Evolutionary conservation across 2,329 filamentous ascomycete genomes (phyloP), one percentile per base, ranked within the genome.

Genomic region (Epichloe hybrida): DNA sequence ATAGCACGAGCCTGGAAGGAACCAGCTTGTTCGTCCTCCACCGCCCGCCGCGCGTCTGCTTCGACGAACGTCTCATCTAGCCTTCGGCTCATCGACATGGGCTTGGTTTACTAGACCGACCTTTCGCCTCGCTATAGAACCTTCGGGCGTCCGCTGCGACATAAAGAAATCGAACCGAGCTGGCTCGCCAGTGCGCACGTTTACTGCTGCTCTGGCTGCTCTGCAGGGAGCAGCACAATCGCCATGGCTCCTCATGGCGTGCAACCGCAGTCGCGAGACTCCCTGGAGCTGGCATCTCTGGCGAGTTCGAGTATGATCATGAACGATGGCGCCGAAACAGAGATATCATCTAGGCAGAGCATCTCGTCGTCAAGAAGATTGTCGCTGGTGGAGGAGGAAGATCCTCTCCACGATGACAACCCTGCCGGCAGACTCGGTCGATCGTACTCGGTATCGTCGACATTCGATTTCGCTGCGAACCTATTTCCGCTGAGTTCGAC

Each of bases 381-480:
- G 50, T 98, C 93, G 40, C 82, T 95, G 61, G 65, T 67, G 23
- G 87, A 91, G 62, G 82, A 86, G 61, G 85, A 95, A 59, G 88
- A 95, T 61, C 86, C 88, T 17, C 74, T 95, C 52, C 61, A 68
- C 53, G 73, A 75, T 41, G 75, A 74, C 54, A 79, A 81, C 63
- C 72, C 71, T 49, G 79, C 72, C 34, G 56, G 56, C 21, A 51
- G 66, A 68, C 62, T 68, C 46, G 62, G 69, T 34, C 84, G 91
- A 55, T 86, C 88, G 17, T 95, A 91, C 69, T 96, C 90, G 11
- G 80, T 95, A 45, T 88, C 86, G 11, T 97, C 91, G 5, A 88
- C 86, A 50, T 98, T 98, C 68, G 91, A 97, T 69, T 96, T 96
- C 65, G 84, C 87, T n/a, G 81, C 85, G 52, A 94, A 89, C 59